Percentiles rank a stretch among this genome's conserved stretches.
Conservation (phyloP, 306 rosid genomes). For the Hippophae tibetana region DNA sequence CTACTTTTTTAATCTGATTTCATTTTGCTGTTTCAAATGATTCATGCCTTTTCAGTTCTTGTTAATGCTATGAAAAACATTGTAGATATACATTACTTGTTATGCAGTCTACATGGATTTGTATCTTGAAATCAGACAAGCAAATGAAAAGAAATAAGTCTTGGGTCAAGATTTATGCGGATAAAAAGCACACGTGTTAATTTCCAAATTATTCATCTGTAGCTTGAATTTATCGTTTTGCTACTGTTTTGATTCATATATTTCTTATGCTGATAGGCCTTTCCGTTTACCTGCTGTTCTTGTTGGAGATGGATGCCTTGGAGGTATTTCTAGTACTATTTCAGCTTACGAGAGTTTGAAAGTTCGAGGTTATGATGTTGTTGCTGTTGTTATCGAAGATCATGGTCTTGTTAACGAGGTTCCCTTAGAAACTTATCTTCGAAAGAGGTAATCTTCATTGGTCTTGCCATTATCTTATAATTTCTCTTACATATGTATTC, state of each 20-base stretch:
- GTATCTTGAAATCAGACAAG: too few species aligned
- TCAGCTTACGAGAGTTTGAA: constrained; percentile 84
- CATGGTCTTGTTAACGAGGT: constrained; percentile 85
- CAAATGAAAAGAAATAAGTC: background rate
- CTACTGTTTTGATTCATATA: background rate
- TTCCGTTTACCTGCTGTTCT: constrained; percentile 83
- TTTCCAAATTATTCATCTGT: too few species aligned
- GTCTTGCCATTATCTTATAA: constrained; percentile 7
- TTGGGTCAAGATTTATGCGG: background rate
- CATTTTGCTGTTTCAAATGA: background rate
- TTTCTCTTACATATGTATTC: constrained; percentile 15
- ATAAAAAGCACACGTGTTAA: too few species aligned
- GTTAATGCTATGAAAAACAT: background rate
- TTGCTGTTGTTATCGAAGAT: constrained; percentile 69
- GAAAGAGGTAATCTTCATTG: constrained; percentile 46
- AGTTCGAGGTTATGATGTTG: constrained; percentile 79
- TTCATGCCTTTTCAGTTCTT: background rate
- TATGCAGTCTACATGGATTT: too few species aligned
- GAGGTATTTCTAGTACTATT: constrained; percentile 91
- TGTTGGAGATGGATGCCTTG: constrained; percentile 84
- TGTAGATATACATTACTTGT: background rate
- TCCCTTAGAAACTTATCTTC: constrained; percentile 54
- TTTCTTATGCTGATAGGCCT: constrained; percentile 41
- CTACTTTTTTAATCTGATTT: background rate
- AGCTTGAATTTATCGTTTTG: too few species aligned